Conservation (phyloP, 129 eudicot genomes). For the Flaveria robusta region DNA sequence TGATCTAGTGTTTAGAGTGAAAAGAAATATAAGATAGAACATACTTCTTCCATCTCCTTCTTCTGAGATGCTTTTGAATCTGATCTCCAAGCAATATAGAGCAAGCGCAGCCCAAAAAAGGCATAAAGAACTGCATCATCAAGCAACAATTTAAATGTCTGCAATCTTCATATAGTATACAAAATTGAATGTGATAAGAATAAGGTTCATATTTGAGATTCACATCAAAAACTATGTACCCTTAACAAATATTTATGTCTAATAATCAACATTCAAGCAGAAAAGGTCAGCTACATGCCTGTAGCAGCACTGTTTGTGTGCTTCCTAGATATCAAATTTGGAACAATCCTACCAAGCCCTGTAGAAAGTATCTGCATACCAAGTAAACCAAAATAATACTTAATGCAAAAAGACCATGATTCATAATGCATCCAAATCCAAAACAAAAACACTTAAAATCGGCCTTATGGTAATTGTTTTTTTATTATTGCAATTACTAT, state of each 20-base stretch:
- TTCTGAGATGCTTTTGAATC: slow-evolving; percentile 88
- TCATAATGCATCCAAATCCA: background rate
- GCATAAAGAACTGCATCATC: slow-evolving; percentile 80
- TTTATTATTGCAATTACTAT: background rate
- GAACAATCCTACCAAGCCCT: slow-evolving; percentile 98
- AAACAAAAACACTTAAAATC: slow-evolving; percentile 14
- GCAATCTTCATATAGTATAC: slow-evolving; percentile 10
- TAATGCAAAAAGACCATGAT: background rate
- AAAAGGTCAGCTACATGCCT: slow-evolving; percentile 51
- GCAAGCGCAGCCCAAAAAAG: slow-evolving; percentile 90
- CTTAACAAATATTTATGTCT: background rate
- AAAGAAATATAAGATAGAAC: slow-evolving; percentile 11
- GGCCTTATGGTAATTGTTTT: background rate
- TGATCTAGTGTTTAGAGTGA: background rate
- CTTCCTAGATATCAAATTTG: slow-evolving; percentile 94
- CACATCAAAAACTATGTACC: background rate
- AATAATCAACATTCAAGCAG: slow-evolving; percentile 18
- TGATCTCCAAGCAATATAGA: slow-evolving; percentile 97
- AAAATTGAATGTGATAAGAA: background rate
- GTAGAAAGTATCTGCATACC: slow-evolving; percentile 83
- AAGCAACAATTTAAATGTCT: slow-evolving; percentile 15
- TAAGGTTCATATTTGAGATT: slow-evolving; percentile 15
- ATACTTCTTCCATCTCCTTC: slow-evolving; percentile 97
- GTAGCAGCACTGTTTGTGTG: slow-evolving; percentile 98
- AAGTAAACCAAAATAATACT: slow-evolving; percentile 24